Evolutionary conservation across 169 alveolate genomes (phyloP), one percentile per base, ranked within the genome.

Genomic region (Plasmodium inui): DNA sequence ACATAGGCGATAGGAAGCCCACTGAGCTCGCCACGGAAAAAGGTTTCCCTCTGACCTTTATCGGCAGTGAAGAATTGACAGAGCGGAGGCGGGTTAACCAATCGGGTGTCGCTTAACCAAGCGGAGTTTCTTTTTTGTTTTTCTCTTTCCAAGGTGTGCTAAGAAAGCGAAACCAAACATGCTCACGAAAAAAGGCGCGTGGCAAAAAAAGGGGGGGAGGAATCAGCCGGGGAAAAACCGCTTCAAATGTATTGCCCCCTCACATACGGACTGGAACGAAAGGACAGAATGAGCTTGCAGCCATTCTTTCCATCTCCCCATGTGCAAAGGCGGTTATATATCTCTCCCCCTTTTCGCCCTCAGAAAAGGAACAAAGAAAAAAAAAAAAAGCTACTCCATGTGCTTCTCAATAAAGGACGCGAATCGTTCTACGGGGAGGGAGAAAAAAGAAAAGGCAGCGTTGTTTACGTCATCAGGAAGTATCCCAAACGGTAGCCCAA

Each of bases 371-470:
- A n/a, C n/a, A 37, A 34, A 34, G 8, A 32, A 34, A 32, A 73
- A 14, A 17, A 30, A 22, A 26, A 37, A 76, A 34, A 39, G 46
- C 50, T 70, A 83, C 30, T 84, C 78, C 93, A 84, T 84, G 41
- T 84, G 93, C 30, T 73, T 84, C 79, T 84, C 93, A 6, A 84
- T 84, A 73, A 84, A 84, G 1, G 93, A 26, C 3, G 79, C 93
- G 79, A 84, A 84, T 30, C 93, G 83, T 84, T 84, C 93, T 84
- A 22, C 74, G 37, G 30, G 37, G 57, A 72, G 72, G 9, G 30
- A 44, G 34, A 17, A 57, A 57, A 57, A 61, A 26, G 28, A 44
- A 57, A 6, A 44, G 44, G 44, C 41, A 61, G 34, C 32, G 6
- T 14, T 61, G 12, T 34, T 61, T 61, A 61, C 9, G 22, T 19